Base-by-base conservation (phyloP, 306 rosid genomes). In the Adenanthera pavonina region DNA sequence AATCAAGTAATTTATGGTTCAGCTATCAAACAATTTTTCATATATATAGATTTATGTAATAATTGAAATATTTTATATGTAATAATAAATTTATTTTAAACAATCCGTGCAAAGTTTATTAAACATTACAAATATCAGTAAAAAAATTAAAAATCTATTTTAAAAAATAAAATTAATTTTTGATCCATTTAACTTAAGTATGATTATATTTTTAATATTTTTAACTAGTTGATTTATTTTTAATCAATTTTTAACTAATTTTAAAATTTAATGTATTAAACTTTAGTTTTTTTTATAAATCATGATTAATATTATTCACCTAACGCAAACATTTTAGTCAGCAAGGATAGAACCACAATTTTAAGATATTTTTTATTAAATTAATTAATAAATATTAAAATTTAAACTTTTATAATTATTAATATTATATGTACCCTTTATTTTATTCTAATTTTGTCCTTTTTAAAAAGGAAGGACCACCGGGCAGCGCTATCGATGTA, bases 311-410 rank as follows among this genome's bases (percentile, higher is more conserved):
- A 38, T 75, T 68, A 74, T 15, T 34, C 14, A 8, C 17, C 33
- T 57, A 60, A 49, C 64, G 13, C 56, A 75, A 56, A 19, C 84
- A n/a, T 43, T 36, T 38, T 1, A 81, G 41, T 38, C 16, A 49
- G 30, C 30, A 40, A 33, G 68, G 54, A 25, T 25, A 25, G 30
- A 13, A 25, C 30, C 36, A 43, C 69, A 53, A 54, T 74, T 68
- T 30, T 10, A 54, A 52, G 15, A 16, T n/a, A 49, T 49, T 52
- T 17, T 2, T 51, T 51, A 16, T 16, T 51, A 51, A 3, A 15
- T 51, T 51, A 51, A 51, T 52, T 52, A 52, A 16, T 5, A 52
- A 16, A 17, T 53, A n/a, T 8, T 12, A 14, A 48, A 14, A 13
- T 13, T 12, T 25, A 25, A 13, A 48, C 12, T 48, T 48, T 12